A percentile compares a stretch with the other conserved stretches of the same genome.
Evolutionary conservation across 768 basidiomycete genomes (phyloP).

Genomic region (Amanita polypyramis): DNA sequence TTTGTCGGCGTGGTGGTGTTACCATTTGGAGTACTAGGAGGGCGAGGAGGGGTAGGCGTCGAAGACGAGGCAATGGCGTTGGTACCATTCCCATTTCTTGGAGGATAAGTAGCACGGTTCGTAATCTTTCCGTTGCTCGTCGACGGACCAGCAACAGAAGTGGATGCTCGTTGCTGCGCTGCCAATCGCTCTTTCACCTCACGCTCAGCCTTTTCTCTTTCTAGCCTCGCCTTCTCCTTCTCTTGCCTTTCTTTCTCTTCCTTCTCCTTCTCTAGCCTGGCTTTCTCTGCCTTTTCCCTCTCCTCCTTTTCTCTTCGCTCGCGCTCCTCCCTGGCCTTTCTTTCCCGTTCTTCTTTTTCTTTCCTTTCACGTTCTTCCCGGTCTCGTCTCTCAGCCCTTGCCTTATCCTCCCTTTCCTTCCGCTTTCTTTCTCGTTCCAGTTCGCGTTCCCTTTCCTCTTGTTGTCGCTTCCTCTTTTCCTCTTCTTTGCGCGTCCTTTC

Average conservation of each 20-base stretch:
- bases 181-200: conserved; percentile 20
- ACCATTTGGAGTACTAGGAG: conserved; percentile 24
- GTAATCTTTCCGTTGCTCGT: conserved; percentile 24
- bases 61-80: conserved; percentile 35
- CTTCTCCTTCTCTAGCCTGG: conserved; percentile 21
- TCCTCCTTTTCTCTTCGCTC: conserved; percentile 36
- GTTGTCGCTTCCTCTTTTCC: conserved; percentile 62
- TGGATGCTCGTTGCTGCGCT: conserved; percentile 37
- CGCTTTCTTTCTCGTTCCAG: conserved; percentile 66
- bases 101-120: conserved; percentile 32
- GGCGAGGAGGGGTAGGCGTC: conserved; percentile 26
- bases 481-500: conserved; percentile 79
- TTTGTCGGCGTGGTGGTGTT: conserved; percentile 33
- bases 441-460: conserved; percentile 75
- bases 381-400: conserved; percentile 64
- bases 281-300: conserved; percentile 31
- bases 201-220: conserved; percentile 19
- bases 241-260: conserved; percentile 20
- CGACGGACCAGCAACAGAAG: conserved; percentile 17
- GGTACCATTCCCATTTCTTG: conserved; percentile 15
- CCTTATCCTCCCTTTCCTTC: conserved; percentile 65
- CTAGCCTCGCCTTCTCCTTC: conserved; percentile 21
- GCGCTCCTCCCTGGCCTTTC: conserved; percentile 52
- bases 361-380: conserved; percentile 59
- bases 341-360: conserved; percentile 53